A percentile compares a stretch with the other conserved stretches of the same genome.
Conservation (phyloP, 768 basidiomycete species). For the Lanmaoa rubissima region DNA sequence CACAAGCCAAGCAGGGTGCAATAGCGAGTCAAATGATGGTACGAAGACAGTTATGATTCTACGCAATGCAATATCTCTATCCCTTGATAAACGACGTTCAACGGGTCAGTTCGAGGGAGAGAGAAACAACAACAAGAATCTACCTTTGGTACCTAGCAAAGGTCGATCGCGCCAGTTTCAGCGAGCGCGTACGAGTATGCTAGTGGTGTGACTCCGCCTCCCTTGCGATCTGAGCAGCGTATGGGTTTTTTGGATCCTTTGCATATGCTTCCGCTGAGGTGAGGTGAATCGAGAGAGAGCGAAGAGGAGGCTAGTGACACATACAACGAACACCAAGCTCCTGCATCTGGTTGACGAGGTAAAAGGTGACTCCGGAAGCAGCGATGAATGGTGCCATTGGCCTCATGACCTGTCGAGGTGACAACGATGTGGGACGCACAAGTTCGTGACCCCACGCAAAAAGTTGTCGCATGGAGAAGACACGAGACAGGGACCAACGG, state of each 20-base stretch:
- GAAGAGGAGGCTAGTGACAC: constrained; percentile 30
- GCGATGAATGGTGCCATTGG: constrained; percentile 82
- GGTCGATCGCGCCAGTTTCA: not conserved
- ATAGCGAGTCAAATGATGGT: constrained; percentile 1
- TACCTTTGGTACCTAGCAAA: constrained; percentile 11
- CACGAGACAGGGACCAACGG: not conserved
- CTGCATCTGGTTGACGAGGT: constrained; percentile 65
- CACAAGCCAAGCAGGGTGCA: not conserved
- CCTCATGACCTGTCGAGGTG: constrained; percentile 52
- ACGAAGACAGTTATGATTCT: constrained; percentile 15
- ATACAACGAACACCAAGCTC: constrained; percentile 68
- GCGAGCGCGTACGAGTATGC: not conserved
- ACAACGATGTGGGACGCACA: not conserved
- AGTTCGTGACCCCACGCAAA: not conserved
- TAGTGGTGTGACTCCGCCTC: constrained; percentile 49
- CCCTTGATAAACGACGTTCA: not conserved
- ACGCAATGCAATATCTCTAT: constrained; percentile 17
- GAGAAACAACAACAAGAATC: not conserved
- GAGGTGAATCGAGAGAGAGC: not conserved
- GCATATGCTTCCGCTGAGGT: constrained; percentile 60
- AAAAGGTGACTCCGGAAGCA: constrained; percentile 62
- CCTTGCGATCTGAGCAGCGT: constrained; percentile 73
- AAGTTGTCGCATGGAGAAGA: not conserved
- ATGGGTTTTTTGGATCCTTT: constrained; percentile 80
- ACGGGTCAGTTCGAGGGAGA: not conserved